Conservation (phyloP, 352 stramenopile genomes). For the Peronospora belbahrii region DNA sequence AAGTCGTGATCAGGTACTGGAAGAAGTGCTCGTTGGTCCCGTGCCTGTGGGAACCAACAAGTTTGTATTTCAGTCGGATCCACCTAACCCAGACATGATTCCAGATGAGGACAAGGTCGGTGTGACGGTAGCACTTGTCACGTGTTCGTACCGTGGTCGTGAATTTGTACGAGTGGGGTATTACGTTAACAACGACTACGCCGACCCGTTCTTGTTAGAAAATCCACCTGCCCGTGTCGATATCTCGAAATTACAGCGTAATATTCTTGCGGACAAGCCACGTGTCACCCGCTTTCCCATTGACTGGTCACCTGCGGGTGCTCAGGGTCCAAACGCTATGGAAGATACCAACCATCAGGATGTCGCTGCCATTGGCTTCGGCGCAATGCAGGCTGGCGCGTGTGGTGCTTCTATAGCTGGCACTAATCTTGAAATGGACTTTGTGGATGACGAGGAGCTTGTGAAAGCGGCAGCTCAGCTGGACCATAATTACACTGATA, state of each 20-base stretch:
- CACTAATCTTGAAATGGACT: slow-evolving; percentile 53
- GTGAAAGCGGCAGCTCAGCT: slow-evolving; percentile 80
- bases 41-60: slow-evolving; percentile 97
- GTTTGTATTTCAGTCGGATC: slow-evolving; percentile 96
- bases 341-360: slow-evolving; percentile 26
- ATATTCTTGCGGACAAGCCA: slow-evolving; percentile 96
- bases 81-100: slow-evolving; percentile 89
- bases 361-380: slow-evolving; percentile 10
- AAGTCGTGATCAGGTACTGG: slow-evolving; percentile 94
- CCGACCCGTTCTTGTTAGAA: slow-evolving; percentile 80
- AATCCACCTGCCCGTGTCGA: slow-evolving; percentile 79
- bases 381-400: slow-evolving; percentile 16
- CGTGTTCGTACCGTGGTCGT: slow-evolving; percentile 94
- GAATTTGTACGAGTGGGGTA: slow-evolving; percentile 96
- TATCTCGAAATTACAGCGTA: slow-evolving; percentile 90
- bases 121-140: slow-evolving; percentile 97
- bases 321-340: slow-evolving; percentile 38
- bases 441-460: slow-evolving; percentile 80
- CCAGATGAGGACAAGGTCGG: slow-evolving; percentile 95
- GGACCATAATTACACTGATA: slow-evolving; percentile 85
- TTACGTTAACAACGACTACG: slow-evolving; percentile 99
- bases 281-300: slow-evolving; percentile 94
- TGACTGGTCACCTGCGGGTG: slow-evolving; percentile 85
- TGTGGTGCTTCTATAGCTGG: slow-evolving; percentile 6
- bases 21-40: slow-evolving; percentile 97